Evolutionary conservation across 2,329 filamentous ascomycete genomes (phyloP).

Genomic region (Verticillium longisporum): DNA sequence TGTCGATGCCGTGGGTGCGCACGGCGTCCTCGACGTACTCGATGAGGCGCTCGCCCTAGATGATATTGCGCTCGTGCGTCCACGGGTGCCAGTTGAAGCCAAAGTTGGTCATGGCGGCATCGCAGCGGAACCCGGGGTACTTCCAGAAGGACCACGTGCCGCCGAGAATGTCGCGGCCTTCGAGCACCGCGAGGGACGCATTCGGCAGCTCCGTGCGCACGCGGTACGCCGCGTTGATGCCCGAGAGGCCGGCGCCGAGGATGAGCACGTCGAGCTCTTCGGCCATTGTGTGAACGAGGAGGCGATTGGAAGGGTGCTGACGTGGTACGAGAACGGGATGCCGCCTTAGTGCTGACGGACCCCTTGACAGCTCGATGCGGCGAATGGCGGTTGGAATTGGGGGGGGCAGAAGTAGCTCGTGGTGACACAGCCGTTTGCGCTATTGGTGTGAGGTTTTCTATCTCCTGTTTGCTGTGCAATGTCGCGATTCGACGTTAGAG

Average conservation of each 20-base stretch:
- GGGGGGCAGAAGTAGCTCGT: too few relatives aligned
- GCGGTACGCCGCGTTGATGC: conserved; percentile 67
- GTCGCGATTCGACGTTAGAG: too few relatives aligned
- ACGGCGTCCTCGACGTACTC: conserved; percentile 48
- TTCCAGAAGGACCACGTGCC: conserved; percentile 76
- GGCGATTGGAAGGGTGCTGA: too few relatives aligned
- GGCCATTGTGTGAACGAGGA: not conserved
- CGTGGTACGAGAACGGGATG: too few relatives aligned
- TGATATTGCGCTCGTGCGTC: conserved; percentile 47
- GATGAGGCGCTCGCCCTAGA: conserved; percentile 42
- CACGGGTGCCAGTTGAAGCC: conserved; percentile 69
- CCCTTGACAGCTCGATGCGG: too few relatives aligned
- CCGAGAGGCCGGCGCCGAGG: conserved; percentile 66
- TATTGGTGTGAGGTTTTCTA: too few relatives aligned
- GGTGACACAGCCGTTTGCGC: too few relatives aligned
- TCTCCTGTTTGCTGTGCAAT: too few relatives aligned
- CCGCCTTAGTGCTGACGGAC: too few relatives aligned
- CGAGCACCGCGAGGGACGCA: conserved; percentile 56
- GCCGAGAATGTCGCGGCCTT: conserved; percentile 58
- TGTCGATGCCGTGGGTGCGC: conserved; percentile 41
- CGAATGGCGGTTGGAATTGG: too few relatives aligned
- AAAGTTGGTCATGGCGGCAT: conserved; percentile 55
- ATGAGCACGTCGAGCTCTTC: conserved; percentile 49
- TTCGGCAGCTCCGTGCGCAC: conserved; percentile 51
- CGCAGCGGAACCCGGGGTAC: conserved; percentile 67